Evolutionary conservation across 441 rosid genomes (phyloP), one percentile per base, ranked within the genome.

Genomic region (Erodium texanum): DNA sequence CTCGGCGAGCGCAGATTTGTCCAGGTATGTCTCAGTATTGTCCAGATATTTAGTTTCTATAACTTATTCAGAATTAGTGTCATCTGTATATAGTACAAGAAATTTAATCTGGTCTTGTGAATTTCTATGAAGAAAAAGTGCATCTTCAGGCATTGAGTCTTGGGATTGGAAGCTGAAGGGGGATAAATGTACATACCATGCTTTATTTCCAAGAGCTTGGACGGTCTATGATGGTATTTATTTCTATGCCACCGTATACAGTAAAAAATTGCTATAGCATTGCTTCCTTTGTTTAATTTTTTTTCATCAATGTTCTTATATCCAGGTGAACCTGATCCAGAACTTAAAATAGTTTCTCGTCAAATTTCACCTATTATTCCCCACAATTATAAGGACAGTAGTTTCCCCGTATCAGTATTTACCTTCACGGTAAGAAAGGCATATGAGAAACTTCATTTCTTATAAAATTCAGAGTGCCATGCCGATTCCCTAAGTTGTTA

Each of bases 101-200:
- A 48, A 14, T 61, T 61, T n/a, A 19, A 29, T 58, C 48, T 43
- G 65, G 22, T 38, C 36, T 62, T 38, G 12, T 45, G 20, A 67
- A 45, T 75, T 68, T 14, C 71, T 24, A 27, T 58, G 45, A 66
- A 78, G 81, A 72, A 10, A 8, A 23, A 58, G 10, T 20, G 41
- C 67, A 52, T 29, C 62, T 65, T 78, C 78, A 11, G 82, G 82
- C 73, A 73, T 76, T 41, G 75, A 75, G 56, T 75, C 66, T 50
- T 79, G 82, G 82, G 77, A 79, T 48, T 79, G 82, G 82, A 79
- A 79, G 62, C 72, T 79, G 77, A 73, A 68, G 22, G 82, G 77
- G n/a, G 71, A 79, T 18, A 75, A 73, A 23, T 70, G 77, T 67
- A 70, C 79, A 16, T 79, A 79, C 66, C 82, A 75, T 73, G 82